A percentile compares a stretch with the other conserved stretches of the same genome.
Evolutionary conservation across 2,329 filamentous ascomycete genomes (phyloP).

Genomic region (Penicillium sp.): DNA sequence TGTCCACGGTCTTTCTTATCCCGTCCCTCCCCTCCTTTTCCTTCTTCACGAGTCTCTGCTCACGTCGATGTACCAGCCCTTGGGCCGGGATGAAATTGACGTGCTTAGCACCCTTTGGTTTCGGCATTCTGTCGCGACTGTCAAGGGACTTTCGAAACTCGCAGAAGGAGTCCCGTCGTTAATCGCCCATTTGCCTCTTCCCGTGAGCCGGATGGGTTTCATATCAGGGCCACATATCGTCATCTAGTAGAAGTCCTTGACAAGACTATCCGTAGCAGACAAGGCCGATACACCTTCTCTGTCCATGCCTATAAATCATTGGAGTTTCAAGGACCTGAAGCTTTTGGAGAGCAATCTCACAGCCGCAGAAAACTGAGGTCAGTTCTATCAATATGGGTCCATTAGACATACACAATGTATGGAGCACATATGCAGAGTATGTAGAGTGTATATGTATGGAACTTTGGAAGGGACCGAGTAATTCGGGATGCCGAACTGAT

Average conservation of each 20-base stretch:
- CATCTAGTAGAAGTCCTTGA: neutral
- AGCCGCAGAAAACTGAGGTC: neutral
- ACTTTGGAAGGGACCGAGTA: neutral
- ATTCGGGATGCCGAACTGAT: neutral
- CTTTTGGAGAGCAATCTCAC: neutral
- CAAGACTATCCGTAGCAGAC: neutral
- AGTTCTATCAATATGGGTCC: neutral
- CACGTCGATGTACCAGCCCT: slow-evolving; percentile 33
- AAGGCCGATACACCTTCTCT: too few relatives aligned
- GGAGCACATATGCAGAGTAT: too few relatives aligned
- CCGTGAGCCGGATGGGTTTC: slow-evolving; percentile 46
- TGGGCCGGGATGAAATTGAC: slow-evolving; percentile 36
- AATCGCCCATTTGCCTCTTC: slow-evolving; percentile 47
- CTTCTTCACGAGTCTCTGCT: slow-evolving; percentile 37
- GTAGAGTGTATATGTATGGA: too few relatives aligned
- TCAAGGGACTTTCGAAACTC: slow-evolving; percentile 37
- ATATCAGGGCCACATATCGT: slow-evolving; percentile 46
- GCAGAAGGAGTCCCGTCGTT: slow-evolving; percentile 44
- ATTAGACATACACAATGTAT: neutral
- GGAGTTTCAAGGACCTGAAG: neutral
- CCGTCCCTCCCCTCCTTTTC: slow-evolving; percentile 15
- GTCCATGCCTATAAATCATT: neutral
- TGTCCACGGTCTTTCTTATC: slow-evolving; percentile 12
- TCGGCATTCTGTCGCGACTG: slow-evolving; percentile 45
- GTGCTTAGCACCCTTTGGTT: slow-evolving; percentile 39